These are phyloP conservation scores for Corymbia citriodora DNA, from an alignment of 441 rosid species.

Conservation along the genomic window DNA sequence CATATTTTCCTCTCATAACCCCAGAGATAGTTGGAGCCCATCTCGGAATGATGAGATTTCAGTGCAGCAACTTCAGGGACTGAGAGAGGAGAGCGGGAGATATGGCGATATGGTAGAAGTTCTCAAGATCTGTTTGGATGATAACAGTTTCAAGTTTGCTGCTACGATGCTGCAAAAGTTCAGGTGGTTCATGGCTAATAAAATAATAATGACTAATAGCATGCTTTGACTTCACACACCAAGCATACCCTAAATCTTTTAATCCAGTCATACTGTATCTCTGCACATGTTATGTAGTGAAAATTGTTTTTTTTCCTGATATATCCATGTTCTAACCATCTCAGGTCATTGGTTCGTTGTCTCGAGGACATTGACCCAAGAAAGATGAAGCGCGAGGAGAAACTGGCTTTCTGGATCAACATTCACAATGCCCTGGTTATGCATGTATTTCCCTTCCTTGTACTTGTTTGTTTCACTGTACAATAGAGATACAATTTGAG, in stretches of 20 bases:
- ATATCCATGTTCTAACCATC: neutral
- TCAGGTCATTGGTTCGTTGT: conserved; percentile 57
- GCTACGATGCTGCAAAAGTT: conserved; percentile 58
- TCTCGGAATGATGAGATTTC: conserved; percentile 36
- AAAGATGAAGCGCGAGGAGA: conserved; percentile 77
- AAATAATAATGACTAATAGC: neutral
- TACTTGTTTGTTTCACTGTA: neutral
- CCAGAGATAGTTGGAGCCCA: conserved; percentile 59
- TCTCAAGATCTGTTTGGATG: conserved; percentile 50
- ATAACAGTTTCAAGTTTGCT: conserved; percentile 51
- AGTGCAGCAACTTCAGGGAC: conserved; percentile 18
- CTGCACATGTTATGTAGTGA: neutral
- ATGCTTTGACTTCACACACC: neutral
- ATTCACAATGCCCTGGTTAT: conserved; percentile 75
- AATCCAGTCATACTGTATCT: neutral
- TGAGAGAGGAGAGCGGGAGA: conserved; percentile 35
- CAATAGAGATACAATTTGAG: neutral
- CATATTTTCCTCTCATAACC: conserved; percentile 59
- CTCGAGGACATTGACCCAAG: conserved; percentile 73
- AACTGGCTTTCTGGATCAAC: conserved; percentile 78
- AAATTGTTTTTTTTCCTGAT: neutral
- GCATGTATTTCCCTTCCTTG: conserved; percentile 47
- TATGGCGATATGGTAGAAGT: conserved; percentile 44
- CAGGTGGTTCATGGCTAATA: conserved; percentile 38
- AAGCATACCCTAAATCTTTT: neutral